Evolutionary conservation across 306 rosid genomes (phyloP), one percentile per base, ranked within the genome.

Genomic region (Astragalus membranaceus): DNA sequence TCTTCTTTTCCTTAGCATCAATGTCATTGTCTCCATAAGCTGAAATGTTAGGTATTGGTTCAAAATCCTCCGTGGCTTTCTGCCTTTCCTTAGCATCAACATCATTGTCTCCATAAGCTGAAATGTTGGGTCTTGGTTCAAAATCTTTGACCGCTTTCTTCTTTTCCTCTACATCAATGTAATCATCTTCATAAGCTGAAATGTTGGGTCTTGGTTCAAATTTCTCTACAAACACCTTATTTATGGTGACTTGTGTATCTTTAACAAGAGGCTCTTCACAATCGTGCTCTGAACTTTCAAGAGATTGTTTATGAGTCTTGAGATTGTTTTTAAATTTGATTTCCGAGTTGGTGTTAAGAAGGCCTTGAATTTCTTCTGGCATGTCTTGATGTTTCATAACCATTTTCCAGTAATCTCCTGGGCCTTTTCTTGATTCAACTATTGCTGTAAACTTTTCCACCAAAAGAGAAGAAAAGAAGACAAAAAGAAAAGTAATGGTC

Each of bases 121-220:
- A 66, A 54, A 66, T 2, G 0, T 66, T 75, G 2, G 74, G 68
- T 10, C 74, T 75, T 20, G 79, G 74, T 20, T 75, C 53, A 36
- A 75, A 66, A 8, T 55, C 67, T 15, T 54, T 5, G 3, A 16
- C 17, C 0, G 1, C 7, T 16, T 66, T 4, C 16, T 73, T 62
- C 3, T 65, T 56, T 12, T 32, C 1, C 0, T 44, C 3, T 0
- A 0, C 30, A 15, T 1, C 8, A 41, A 13, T 77, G 4, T 0
- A 1, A 36, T 64, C 8, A 0, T 37, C 57, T 0, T 4, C 16
- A 17, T 74, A 75, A n/a, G 67, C 35, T 3, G 60, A 65, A 54
- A 75, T 26, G 0, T 66, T 75, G 5, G 74, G 74, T 23, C 74
- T 66, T 9, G 79, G 74, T 13, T 75, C 62, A 36, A 75, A 67